Evolutionary conservation across 208 protist genomes (phyloP), one percentile per base, ranked within the genome.

Genomic region (Trypanosoma scelopori): DNA sequence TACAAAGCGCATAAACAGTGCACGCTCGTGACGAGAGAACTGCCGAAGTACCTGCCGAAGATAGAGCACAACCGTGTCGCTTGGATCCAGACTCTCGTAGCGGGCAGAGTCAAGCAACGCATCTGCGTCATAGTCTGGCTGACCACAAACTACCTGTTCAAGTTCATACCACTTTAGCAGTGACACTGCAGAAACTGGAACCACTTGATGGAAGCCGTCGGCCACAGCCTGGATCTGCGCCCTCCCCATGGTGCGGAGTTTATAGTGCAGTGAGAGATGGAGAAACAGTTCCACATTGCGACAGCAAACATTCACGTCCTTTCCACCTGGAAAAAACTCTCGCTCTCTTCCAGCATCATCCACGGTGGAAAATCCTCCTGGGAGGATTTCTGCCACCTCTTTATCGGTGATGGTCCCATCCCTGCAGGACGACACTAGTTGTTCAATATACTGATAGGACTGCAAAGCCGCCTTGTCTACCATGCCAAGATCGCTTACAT

Each of bases 1-100:
- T 5, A 98, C 87, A 74, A 98, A 98, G 55, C 89, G 87, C 71
- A 96, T 87, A 75, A 97, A 98, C 25, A 91, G 57, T 1, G 81
- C 81, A 1, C 92, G 77, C 56, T 98, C 79, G 43, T 93, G 79
- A 22, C 79, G 65, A 39, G 81, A 84, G 70, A 98, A 96, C 60
- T 82, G 69, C 15, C 74, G 60, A 41, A 98, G 71, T 22, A 88
- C 81, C 48, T 89, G 59, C 22, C 91, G 91, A 60, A 98, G 81
- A 55, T 89, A 89, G 22, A 74, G 58, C 18, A 98, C 76, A 47
- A 87, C 78, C 15, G 25, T 49, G 57, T 93, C 83, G 37, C 76
- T 62, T 5, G 81, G 50, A 30, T 61, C 55, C 27, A 95, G 46
- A 39, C 80, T 71, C 35, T 97, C 89, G 73, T 97, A 95, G 42